phyloP scores from a whole-genome alignment of 805 yeast species.

The Hanseniaspora mollemarum region DNA sequence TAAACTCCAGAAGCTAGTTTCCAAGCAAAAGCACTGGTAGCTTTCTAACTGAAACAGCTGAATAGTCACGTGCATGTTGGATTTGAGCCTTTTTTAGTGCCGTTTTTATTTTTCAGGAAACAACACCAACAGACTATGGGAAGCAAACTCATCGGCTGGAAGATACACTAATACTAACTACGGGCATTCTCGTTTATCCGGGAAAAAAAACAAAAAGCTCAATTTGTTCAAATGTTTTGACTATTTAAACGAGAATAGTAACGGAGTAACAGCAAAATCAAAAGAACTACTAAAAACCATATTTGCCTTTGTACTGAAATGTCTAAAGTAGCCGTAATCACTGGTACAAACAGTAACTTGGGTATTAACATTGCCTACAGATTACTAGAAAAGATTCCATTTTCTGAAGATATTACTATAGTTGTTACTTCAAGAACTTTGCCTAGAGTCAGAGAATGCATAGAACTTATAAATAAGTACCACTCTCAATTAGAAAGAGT shows the following conservation, averaged over 20 bases:
- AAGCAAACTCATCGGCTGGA: too few species aligned
- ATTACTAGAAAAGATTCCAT: constrained; percentile 49
- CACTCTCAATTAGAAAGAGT: constrained; percentile 34
- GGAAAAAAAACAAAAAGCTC: too few species aligned
- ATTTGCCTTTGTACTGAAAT: background rate
- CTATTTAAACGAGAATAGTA: too few species aligned
- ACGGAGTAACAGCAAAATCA: background rate
- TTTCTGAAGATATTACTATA: constrained; percentile 51
- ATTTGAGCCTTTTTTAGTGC: too few species aligned
- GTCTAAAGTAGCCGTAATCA: constrained; percentile 35
- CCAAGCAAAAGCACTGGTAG: too few species aligned
- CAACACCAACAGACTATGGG: too few species aligned
- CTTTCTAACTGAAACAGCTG: too few species aligned
- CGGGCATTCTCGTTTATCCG: too few species aligned
- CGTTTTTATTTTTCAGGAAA: too few species aligned
- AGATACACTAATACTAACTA: too few species aligned
- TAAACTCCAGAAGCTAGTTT: too few species aligned
- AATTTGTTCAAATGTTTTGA: too few species aligned
- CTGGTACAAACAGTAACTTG: constrained; percentile 50
- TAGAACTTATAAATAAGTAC: constrained; percentile 43
- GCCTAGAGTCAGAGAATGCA: constrained; percentile 69
- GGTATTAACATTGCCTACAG: constrained; percentile 81
- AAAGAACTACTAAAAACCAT: background rate
- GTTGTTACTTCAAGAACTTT: constrained; percentile 83
- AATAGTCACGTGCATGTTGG: background rate